Evolutionary conservation across 2,329 filamentous ascomycete genomes (phyloP).

Genomic region (Cadophora luteo-olivacea): DNA sequence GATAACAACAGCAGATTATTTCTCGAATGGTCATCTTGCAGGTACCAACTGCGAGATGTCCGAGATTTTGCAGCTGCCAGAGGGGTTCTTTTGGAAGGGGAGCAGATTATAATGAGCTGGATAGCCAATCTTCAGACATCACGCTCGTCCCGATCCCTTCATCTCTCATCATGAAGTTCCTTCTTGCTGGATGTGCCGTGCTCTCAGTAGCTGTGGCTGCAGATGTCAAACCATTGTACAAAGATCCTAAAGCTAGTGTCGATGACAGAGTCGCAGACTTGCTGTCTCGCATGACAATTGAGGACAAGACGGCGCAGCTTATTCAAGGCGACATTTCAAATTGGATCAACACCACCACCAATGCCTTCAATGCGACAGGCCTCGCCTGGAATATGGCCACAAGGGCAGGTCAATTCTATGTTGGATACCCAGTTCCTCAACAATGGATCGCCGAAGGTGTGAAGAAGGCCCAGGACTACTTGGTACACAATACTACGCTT

Average conservation of each 20-base stretch:
- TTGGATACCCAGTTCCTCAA: slow-evolving; percentile 70
- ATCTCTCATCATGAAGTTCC: slow-evolving; percentile 13
- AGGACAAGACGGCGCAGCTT: slow-evolving; percentile 75
- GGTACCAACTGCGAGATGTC: not conserved
- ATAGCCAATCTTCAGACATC: not conserved
- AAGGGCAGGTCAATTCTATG: slow-evolving; percentile 67
- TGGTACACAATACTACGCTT: slow-evolving; percentile 68
- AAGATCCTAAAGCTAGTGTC: slow-evolving; percentile 22
- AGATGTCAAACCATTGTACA: slow-evolving; percentile 21
- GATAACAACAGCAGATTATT: not conserved
- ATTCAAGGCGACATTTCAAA: slow-evolving; percentile 75
- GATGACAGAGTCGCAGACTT: slow-evolving; percentile 46
- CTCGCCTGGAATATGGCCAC: slow-evolving; percentile 67
- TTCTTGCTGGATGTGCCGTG: not conserved
- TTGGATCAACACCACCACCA: slow-evolving; percentile 73
- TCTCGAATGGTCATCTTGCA: not conserved
- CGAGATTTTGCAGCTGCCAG: not conserved
- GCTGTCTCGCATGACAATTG: slow-evolving; percentile 73
- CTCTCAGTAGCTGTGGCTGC: not conserved
- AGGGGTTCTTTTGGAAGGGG: not conserved
- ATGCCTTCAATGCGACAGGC: slow-evolving; percentile 70
- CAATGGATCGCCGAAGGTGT: slow-evolving; percentile 68
- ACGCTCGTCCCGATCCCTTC: not conserved
- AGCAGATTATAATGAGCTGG: not conserved
- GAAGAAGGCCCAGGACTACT: slow-evolving; percentile 71